Evolutionary conservation across 805 yeast genomes (phyloP).

Genomic region (Teunomyces pallodes): DNA sequence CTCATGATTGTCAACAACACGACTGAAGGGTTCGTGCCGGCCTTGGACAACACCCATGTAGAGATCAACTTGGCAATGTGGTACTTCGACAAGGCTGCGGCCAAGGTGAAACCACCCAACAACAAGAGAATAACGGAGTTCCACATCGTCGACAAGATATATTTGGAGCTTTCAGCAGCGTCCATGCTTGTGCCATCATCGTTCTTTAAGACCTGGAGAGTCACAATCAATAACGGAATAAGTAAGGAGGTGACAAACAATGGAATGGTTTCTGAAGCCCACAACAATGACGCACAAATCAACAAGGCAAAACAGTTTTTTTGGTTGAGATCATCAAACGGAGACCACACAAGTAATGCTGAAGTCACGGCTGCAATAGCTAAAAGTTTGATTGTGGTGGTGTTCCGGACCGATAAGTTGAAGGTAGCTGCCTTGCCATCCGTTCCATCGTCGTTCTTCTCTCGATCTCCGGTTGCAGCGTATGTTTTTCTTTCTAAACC

Average conservation of each 20-base stretch:
- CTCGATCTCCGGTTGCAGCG: slow-evolving; percentile 21
- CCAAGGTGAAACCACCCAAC: slow-evolving; percentile 54
- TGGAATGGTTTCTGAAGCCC: slow-evolving; percentile 97
- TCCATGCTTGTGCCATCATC: slow-evolving; percentile 45
- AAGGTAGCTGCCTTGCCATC: slow-evolving; percentile 10
- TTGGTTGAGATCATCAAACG: slow-evolving; percentile 36
- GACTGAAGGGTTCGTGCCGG: slow-evolving; percentile 50
- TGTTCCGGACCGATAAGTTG: slow-evolving; percentile 30
- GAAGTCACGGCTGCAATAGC: slow-evolving; percentile 50
- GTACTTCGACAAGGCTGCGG: slow-evolving; percentile 54
- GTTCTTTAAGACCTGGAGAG: slow-evolving; percentile 65
- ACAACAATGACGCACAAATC: slow-evolving; percentile 74
- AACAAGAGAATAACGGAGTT: slow-evolving; percentile 49
- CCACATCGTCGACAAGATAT: slow-evolving; percentile 51
- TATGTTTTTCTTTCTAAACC: slow-evolving; percentile 43
- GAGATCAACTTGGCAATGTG: slow-evolving; percentile 50
- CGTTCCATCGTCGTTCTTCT: slow-evolving; percentile 4
- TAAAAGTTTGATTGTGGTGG: slow-evolving; percentile 41
- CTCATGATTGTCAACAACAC: slow-evolving; percentile 50
- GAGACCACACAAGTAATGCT: slow-evolving; percentile 23
- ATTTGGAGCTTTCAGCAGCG: slow-evolving; percentile 42
- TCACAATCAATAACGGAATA: slow-evolving; percentile 78
- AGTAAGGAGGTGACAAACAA: slow-evolving; percentile 83
- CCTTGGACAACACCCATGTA: slow-evolving; percentile 47
- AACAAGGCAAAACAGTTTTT: slow-evolving; percentile 70